These are phyloP conservation scores for Tephrocybe rancida DNA, from an alignment of 768 basidiomycete species.

Conservation along the genomic window DNA sequence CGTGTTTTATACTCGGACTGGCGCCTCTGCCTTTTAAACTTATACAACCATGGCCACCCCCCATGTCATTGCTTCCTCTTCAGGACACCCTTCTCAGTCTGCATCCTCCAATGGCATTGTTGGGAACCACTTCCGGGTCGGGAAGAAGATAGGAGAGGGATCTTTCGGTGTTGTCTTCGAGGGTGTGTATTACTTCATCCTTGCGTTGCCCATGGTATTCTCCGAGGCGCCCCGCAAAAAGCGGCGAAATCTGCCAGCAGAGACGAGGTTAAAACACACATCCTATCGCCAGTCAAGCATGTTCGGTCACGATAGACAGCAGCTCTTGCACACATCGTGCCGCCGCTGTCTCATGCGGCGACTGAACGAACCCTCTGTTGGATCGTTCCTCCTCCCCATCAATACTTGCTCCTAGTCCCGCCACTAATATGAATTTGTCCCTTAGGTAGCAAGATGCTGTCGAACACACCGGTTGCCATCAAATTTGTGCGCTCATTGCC, in stretches of 20 bases:
- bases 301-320: background rate
- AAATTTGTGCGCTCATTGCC: conserved; percentile 77
- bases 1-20: conserved; percentile 23
- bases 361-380: too few species aligned
- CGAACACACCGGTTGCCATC: conserved; percentile 89
- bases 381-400: background rate
- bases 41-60: conserved; percentile 67
- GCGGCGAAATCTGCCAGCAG: conserved; percentile 7
- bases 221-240: conserved; percentile 3
- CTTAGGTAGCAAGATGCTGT: conserved; percentile 82
- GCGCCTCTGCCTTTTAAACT: conserved; percentile 14
- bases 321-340: too few species aligned
- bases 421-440: conserved; percentile 6
- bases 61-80: conserved; percentile 83
- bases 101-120: conserved; percentile 73
- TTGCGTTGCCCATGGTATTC: background rate
- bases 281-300: background rate
- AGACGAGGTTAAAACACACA: background rate
- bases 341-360: too few species aligned
- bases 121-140: conserved; percentile 83
- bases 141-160: conserved; percentile 99
- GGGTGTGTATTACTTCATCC: conserved; percentile 49
- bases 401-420: background rate
- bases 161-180: conserved; percentile 99
- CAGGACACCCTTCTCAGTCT: conserved; percentile 65